Evolutionary conservation across 2,329 filamentous ascomycete genomes (phyloP), one percentile per base, ranked within the genome.

Genomic region (Daldinia sp.): DNA sequence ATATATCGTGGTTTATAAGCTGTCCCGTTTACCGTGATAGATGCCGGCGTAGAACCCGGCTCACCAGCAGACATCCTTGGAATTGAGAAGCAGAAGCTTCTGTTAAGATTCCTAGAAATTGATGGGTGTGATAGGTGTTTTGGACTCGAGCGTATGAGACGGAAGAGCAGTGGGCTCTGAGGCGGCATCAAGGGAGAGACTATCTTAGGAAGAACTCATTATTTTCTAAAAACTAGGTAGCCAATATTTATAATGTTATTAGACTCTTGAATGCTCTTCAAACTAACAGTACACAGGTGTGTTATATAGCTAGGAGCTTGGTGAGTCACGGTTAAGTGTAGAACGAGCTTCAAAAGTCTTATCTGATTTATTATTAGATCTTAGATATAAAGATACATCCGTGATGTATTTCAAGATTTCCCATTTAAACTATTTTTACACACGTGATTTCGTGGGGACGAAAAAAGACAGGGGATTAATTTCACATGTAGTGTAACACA

Each of bases 1-100:
- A 90, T 86, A 74, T 89, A 90, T 75, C 87, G 83, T 10, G 87
- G 87, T 57, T 78, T 81, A 71, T 84, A 84, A 57, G 69, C 58
- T 28, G 76, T 56, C 28, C 67, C 71, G 33, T 50, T 48, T 41
- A 68, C 61, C 12, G 58, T 13, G 18, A 59, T 35, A 54, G 61
- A 48, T 50, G 68, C 62, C 65, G 76, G 60, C 55, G 63, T 61
- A 66, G 75, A 71, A 46, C 56, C 57, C 57, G 65, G 60, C 28
- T 63, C 61, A 56, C 72, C 71, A 44, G 73, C 62, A 61, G 74
- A 68, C 77, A 79, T 79, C 28, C n/a, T 74, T 20, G 63, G 53
- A 42, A 69, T 13, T 26, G 65, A 67, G 9, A 56, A 68, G 48
- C 66, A 72, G 56, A 73, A 37, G 37, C 58, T n/a, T 66, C 67